Evolutionary conservation across 23 red algal genomes (phyloP).

Genomic region (Pyropia haitanensis): DNA sequence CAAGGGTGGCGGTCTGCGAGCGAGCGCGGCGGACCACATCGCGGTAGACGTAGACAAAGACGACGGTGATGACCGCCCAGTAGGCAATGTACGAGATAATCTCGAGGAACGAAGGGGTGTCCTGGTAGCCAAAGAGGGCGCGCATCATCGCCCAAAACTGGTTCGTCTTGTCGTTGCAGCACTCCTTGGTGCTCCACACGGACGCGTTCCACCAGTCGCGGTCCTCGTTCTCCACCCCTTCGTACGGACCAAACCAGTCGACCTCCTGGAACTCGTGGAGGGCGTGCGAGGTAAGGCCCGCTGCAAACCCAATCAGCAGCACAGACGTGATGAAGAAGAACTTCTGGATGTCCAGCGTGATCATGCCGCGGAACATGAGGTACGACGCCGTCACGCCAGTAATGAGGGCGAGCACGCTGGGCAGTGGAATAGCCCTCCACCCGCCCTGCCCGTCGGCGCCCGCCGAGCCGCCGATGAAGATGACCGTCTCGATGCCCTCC

Average conservation of each 20-base stretch:
- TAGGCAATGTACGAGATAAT: slow-evolving; percentile 58
- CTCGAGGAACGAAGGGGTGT: slow-evolving; percentile 61
- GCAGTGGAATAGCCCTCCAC: slow-evolving; percentile 55
- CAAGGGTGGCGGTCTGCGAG: not conserved
- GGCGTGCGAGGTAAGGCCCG: slow-evolving; percentile 54
- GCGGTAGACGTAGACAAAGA: slow-evolving; percentile 47
- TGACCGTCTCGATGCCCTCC: slow-evolving; percentile 76
- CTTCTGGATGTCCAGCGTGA: slow-evolving; percentile 53
- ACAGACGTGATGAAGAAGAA: slow-evolving; percentile 58
- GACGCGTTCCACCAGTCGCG: slow-evolving; percentile 68
- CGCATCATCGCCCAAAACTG: slow-evolving; percentile 73
- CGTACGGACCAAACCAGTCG: slow-evolving; percentile 54
- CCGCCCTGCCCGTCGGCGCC: slow-evolving; percentile 24
- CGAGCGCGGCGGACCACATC: slow-evolving; percentile 16
- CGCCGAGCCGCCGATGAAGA: slow-evolving; percentile 60
- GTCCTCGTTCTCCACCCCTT: slow-evolving; percentile 3
- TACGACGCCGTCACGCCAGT: slow-evolving; percentile 35
- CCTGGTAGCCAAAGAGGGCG: slow-evolving; percentile 76
- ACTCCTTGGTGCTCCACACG: slow-evolving; percentile 53
- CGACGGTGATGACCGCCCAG: slow-evolving; percentile 37
- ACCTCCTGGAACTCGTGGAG: slow-evolving; percentile 76
- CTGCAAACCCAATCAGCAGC: slow-evolving; percentile 72
- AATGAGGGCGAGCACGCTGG: slow-evolving; percentile 46
- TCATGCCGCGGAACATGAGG: slow-evolving; percentile 49
- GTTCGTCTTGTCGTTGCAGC: slow-evolving; percentile 68